A percentile compares a stretch with the other conserved stretches of the same genome.
Evolutionary conservation across 2,329 filamentous ascomycete species (phyloP).

Genomic region (Hypocreales sp.): DNA sequence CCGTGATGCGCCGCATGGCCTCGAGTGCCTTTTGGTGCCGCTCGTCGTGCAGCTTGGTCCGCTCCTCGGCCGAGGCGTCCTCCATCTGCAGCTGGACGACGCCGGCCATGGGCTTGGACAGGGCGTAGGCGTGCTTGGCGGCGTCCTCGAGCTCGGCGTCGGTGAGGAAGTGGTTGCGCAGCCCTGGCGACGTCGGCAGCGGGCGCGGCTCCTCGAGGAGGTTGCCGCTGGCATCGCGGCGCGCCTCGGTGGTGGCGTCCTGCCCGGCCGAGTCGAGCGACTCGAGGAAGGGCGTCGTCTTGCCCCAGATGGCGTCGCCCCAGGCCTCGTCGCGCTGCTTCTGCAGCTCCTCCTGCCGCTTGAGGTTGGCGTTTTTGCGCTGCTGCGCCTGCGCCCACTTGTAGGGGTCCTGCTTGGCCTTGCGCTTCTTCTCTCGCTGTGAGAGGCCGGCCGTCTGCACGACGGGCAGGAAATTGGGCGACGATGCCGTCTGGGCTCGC

Average conservation of each 20-base stretch:
- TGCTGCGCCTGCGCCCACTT: conserved; percentile 66
- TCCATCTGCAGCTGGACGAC: conserved; percentile 22
- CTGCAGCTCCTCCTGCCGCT: conserved; percentile 55
- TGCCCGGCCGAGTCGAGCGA: conserved; percentile 57
- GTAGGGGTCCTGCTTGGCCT: conserved; percentile 66
- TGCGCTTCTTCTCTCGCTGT: conserved; percentile 45
- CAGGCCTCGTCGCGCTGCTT: conserved; percentile 46
- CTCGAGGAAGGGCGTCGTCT: conserved; percentile 66
- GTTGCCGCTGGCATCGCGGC: conserved; percentile 25
- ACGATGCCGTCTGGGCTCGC: conserved; percentile 20
- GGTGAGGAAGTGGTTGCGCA: conserved; percentile 66
- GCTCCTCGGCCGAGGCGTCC: conserved; percentile 20
- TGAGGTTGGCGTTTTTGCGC: conserved; percentile 69
- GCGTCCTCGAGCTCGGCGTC: conserved; percentile 51
- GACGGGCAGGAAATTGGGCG: conserved; percentile 38
- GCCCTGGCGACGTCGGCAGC: conserved; percentile 29
- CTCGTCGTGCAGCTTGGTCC: conserved; percentile 29
- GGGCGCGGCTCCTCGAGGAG: conserved; percentile 20
- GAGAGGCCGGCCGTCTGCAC: conserved; percentile 50
- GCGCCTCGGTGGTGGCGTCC: conserved; percentile 17
- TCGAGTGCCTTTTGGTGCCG: conserved; percentile 53
- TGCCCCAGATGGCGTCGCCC: conserved; percentile 69
- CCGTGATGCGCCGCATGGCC: conserved; percentile 66
- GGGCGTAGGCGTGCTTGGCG: conserved; percentile 48
- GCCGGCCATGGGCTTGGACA: conserved; percentile 44